Conservation (phyloP, 1,284 basidiomycete genomes). For the Ustilago loliicola region DNA sequence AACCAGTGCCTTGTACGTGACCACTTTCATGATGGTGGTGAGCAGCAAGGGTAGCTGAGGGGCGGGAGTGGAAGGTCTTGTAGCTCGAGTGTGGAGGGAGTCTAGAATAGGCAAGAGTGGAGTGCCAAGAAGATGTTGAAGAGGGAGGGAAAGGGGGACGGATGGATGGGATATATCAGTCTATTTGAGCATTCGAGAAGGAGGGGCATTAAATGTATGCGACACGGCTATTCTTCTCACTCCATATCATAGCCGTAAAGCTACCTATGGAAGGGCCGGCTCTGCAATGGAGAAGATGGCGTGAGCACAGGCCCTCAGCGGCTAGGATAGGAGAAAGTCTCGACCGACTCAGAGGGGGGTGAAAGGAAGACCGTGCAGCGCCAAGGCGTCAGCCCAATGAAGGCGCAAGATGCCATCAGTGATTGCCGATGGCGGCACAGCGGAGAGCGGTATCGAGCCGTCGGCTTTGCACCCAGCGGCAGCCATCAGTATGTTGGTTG, state of each 20-base stretch:
- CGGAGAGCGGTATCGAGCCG: neutral
- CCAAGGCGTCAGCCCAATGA: neutral
- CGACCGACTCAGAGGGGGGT: neutral
- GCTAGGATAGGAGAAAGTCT: neutral
- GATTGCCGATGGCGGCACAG: neutral
- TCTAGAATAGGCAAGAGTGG: neutral
- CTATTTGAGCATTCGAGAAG: conserved; percentile 13
- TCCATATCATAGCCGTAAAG: neutral
- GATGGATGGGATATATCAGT: conserved; percentile 27
- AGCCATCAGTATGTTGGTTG: neutral
- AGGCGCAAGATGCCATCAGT: neutral
- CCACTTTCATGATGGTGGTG: conserved; percentile 30
- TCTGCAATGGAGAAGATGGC: no score
- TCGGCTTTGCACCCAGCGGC: neutral
- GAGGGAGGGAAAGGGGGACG: neutral
- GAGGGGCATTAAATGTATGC: conserved; percentile 20
- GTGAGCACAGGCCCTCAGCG: neutral
- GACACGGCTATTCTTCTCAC: neutral
- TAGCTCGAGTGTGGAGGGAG: neutral
- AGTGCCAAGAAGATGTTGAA: conserved; percentile 1
- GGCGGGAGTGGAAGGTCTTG: neutral
- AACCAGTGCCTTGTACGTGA: conserved; percentile 47
- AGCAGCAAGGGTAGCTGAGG: neutral
- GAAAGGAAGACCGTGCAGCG: neutral
- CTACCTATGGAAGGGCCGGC: no score